Evolutionary conservation across 2,329 filamentous ascomycete species (phyloP).

Genomic region (Fusarium piperis): DNA sequence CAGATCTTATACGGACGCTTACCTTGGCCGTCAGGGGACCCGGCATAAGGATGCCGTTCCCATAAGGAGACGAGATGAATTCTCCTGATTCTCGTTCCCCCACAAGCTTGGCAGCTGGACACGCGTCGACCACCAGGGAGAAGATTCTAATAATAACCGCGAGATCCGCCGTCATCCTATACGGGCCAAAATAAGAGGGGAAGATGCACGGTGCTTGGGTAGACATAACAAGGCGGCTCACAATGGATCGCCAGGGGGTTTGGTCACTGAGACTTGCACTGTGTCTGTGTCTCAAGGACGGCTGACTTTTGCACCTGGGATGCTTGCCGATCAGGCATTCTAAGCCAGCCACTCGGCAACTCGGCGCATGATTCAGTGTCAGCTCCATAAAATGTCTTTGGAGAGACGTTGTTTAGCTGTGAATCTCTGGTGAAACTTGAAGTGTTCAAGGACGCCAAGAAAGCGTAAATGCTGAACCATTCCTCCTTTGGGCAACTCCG

Average conservation of each 20-base stretch:
- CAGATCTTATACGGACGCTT: slow-evolving; percentile 22
- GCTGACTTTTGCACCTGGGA: slow-evolving; percentile 6
- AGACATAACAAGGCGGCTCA: not conserved
- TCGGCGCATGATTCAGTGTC: not conserved
- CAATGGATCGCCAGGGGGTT: slow-evolving; percentile 21
- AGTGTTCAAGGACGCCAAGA: not conserved
- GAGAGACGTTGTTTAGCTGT: not conserved
- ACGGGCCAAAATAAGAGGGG: slow-evolving; percentile 3
- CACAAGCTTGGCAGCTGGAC: slow-evolving; percentile 20
- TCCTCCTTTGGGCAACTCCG: not conserved
- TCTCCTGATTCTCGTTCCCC: slow-evolving; percentile 16
- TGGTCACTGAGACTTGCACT: not conserved
- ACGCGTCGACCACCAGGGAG: slow-evolving; percentile 9
- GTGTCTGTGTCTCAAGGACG: slow-evolving; percentile 3
- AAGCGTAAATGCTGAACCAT: not conserved
- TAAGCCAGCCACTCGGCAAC: slow-evolving; percentile 7
- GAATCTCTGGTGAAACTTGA: not conserved
- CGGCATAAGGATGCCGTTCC: slow-evolving; percentile 1
- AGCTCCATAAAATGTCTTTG: not conserved
- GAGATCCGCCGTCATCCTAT: slow-evolving; percentile 20
- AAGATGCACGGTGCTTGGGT: slow-evolving; percentile 18
- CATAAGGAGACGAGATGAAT: slow-evolving; percentile 8
- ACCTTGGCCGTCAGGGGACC: not conserved
- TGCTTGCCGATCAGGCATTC: slow-evolving; percentile 7
- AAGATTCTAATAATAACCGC: slow-evolving; percentile 31